Conservation (phyloP, 2,329 filamentous ascomycete species). For the Colletotrichum endophyticum region DNA sequence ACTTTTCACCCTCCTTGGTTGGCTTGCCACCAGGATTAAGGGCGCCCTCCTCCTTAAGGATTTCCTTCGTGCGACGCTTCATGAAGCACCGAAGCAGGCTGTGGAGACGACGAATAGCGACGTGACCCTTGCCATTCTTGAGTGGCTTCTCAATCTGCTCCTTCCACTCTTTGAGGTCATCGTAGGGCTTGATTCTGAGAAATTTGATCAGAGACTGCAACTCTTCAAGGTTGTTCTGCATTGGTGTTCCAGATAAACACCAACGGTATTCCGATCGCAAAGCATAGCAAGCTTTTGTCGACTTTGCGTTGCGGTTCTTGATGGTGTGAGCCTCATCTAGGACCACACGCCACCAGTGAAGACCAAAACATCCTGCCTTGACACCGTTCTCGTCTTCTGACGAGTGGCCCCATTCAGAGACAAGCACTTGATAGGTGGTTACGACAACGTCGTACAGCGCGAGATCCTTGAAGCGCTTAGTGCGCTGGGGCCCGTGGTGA, state of each 20-base stretch:
- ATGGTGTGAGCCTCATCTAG: constrained; percentile 97
- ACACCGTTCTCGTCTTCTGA: constrained; percentile 64
- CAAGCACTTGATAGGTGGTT: constrained; percentile 94
- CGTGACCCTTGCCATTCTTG: constrained; percentile 86
- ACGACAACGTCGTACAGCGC: constrained; percentile 92
- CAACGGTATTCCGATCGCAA: constrained; percentile 87
- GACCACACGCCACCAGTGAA: constrained; percentile 95
- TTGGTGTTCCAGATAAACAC: constrained; percentile 95
- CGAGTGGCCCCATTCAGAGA: constrained; percentile 83
- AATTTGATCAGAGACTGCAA: constrained; percentile 93
- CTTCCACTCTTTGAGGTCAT: constrained; percentile 86
- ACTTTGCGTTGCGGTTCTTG: constrained; percentile 97
- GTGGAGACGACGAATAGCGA: constrained; percentile 87
- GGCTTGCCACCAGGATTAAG: constrained; percentile 77
- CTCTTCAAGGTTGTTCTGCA: constrained; percentile 98
- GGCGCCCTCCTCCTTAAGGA: constrained; percentile 87
- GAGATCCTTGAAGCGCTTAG: constrained; percentile 78
- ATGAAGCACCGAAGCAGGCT: constrained; percentile 90
- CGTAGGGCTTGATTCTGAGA: constrained; percentile 88
- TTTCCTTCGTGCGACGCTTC: constrained; percentile 97
- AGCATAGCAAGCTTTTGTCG: constrained; percentile 89
- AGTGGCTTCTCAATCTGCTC: constrained; percentile 88
- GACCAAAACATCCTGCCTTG: constrained; percentile 84
- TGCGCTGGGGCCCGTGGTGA: constrained; percentile 87
- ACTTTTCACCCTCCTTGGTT: constrained; percentile 43